Percentiles rank a stretch among this genome's conserved stretches.
Conservation (phyloP, 2,329 filamentous ascomycete species). For the Fusarium oligoseptatum region DNA sequence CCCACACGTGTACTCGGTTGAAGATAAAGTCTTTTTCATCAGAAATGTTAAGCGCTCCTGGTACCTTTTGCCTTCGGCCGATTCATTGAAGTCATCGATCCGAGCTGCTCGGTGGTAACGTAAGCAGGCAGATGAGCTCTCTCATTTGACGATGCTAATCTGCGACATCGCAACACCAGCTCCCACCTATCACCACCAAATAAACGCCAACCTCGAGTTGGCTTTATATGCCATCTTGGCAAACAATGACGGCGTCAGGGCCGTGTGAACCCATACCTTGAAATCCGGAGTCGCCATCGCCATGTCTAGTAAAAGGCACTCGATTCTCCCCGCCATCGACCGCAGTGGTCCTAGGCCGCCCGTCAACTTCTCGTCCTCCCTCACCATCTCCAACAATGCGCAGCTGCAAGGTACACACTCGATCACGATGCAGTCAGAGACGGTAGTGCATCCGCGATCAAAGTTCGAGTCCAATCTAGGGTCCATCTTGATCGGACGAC, state of each 20-base stretch:
- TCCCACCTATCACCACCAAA: conserved; percentile 9
- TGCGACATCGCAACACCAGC: conserved; percentile 34
- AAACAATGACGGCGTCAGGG: conserved; percentile 26
- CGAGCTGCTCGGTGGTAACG: conserved; percentile 23
- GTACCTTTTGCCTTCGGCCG: conserved; percentile 20
- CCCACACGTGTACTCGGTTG: neutral
- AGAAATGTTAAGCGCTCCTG: conserved; percentile 29
- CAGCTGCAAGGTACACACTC: conserved; percentile 78
- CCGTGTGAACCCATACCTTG: conserved; percentile 11
- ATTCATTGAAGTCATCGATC: conserved; percentile 46
- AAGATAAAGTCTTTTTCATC: conserved; percentile 34
- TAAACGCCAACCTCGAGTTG: conserved; percentile 19
- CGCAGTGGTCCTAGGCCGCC: conserved; percentile 70
- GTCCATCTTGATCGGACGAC: conserved; percentile 83
- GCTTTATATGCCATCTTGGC: neutral
- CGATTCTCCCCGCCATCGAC: conserved; percentile 66
- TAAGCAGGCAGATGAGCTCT: conserved; percentile 28
- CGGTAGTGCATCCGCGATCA: conserved; percentile 87
- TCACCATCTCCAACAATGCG: conserved; percentile 73
- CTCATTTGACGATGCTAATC: conserved; percentile 27
- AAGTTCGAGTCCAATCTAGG: conserved; percentile 83
- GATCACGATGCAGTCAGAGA: conserved; percentile 82
- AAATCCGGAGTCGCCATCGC: conserved; percentile 13
- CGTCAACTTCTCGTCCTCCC: conserved; percentile 70
- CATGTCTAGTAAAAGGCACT: conserved; percentile 67